These are phyloP conservation scores for Massospora cicadina DNA, from an alignment of 371 early-diverging fungal species.

Conservation along the genomic window DNA sequence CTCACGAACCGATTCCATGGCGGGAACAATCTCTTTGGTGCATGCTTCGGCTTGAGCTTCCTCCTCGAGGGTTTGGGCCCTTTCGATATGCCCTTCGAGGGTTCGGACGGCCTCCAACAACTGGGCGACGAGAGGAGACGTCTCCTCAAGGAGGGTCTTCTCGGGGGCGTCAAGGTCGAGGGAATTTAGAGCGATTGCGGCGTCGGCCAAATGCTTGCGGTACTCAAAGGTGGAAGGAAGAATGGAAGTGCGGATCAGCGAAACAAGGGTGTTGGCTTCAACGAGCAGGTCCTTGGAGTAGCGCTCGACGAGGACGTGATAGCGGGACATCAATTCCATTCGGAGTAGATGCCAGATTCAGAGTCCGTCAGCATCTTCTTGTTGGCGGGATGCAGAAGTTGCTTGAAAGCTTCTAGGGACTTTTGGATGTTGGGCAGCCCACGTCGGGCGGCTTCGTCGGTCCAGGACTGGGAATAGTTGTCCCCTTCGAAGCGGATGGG, in stretches of 20 bases:
- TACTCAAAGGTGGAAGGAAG: conserved; percentile 76
- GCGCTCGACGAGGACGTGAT: conserved; percentile 84
- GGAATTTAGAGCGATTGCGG: conserved; percentile 42
- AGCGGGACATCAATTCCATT: conserved; percentile 79
- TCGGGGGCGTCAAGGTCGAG: conserved; percentile 52
- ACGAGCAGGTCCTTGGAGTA: conserved; percentile 89
- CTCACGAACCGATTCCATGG: conserved; percentile 51
- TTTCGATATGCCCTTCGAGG: conserved; percentile 35
- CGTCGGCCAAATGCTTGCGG: conserved; percentile 70
- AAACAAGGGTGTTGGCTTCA: conserved; percentile 81
- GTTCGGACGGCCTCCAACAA: conserved; percentile 34
- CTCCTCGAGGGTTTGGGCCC: conserved; percentile 32
- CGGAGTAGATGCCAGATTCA: conserved; percentile 63
- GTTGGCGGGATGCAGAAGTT: conserved; percentile 50
- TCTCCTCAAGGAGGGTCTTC: conserved; percentile 36
- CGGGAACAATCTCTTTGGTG: conserved; percentile 34
- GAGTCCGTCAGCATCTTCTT: conserved; percentile 49
- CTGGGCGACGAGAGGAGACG: conserved; percentile 36
- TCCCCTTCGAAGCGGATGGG: conserved; percentile 91
- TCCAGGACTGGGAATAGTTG: conserved; percentile 76
- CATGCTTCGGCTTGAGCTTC: conserved; percentile 46
- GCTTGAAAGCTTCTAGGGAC: conserved; percentile 71
- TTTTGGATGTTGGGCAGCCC: conserved; percentile 84
- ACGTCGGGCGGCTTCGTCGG: conserved; percentile 57
- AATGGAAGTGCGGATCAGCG: conserved; percentile 63